These are phyloP conservation scores for Amaranthus palmeri DNA, from an alignment of 148 eudicot genomes.

Conservation along the genomic window DNA sequence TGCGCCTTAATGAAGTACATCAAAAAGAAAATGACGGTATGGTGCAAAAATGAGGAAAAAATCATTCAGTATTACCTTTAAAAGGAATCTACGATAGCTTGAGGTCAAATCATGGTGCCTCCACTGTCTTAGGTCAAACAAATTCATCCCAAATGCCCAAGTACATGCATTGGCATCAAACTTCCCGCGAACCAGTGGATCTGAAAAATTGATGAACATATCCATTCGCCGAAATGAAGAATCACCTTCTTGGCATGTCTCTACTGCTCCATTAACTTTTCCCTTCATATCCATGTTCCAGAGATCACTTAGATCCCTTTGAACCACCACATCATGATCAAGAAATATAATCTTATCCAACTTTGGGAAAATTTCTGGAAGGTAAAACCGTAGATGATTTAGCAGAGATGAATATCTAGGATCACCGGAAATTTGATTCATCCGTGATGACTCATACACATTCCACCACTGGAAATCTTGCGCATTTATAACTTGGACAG, in stretches of 20 bases:
- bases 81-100: constrained; percentile 58
- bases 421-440: constrained; percentile 53
- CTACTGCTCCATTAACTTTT: constrained; percentile 86
- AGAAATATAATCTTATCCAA: constrained; percentile 78
- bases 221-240: constrained; percentile 67
- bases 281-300: constrained; percentile 69
- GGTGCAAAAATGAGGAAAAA: background rate
- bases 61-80: constrained; percentile 37
- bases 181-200: constrained; percentile 51
- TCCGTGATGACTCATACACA: constrained; percentile 31
- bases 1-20: background rate
- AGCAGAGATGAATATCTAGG: constrained; percentile 76
- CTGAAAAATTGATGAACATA: constrained; percentile 69
- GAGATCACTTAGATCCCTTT: constrained; percentile 66
- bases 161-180: constrained; percentile 71
- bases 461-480: constrained; percentile 51
- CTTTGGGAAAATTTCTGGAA: constrained; percentile 80
- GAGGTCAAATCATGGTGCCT: constrained; percentile 59
- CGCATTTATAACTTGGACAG: constrained; percentile 62
- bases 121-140: constrained; percentile 82
- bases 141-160: constrained; percentile 98
- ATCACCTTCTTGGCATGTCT: constrained; percentile 65
- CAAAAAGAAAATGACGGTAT: background rate
- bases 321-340: constrained; percentile 95
- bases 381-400: constrained; percentile 86